A percentile compares a stretch with the other conserved stretches of the same genome.
phyloP scores from a whole-genome alignment of 208 protist species.

The Leishmania turanica region DNA sequence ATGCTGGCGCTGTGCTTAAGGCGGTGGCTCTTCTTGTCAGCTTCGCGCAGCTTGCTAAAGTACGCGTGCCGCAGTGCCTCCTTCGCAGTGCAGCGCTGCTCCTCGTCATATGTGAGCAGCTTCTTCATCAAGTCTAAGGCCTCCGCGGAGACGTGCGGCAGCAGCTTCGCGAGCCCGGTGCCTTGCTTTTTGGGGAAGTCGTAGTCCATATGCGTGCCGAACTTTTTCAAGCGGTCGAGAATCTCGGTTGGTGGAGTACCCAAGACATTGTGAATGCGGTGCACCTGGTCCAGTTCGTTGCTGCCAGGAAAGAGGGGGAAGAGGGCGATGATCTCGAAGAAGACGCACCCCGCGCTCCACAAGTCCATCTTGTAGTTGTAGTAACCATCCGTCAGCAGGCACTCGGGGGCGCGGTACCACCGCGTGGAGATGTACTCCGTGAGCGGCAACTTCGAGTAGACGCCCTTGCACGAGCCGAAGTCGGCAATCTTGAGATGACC shows the following conservation, averaged over 20 bases:
- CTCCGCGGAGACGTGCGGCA: slow-evolving; percentile 65
- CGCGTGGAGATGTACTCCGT: slow-evolving; percentile 94
- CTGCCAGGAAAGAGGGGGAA: slow-evolving; percentile 86
- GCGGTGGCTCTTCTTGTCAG: slow-evolving; percentile 36
- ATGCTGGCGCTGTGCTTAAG: slow-evolving; percentile 13
- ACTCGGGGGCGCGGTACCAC: slow-evolving; percentile 95
- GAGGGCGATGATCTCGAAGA: slow-evolving; percentile 84
- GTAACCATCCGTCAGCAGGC: slow-evolving; percentile 87
- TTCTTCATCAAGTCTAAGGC: slow-evolving; percentile 87
- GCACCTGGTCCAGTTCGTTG: slow-evolving; percentile 84
- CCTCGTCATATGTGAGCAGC: slow-evolving; percentile 91
- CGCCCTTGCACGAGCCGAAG: slow-evolving; percentile 91
- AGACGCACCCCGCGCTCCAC: slow-evolving; percentile 89
- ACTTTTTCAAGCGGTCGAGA: slow-evolving; percentile 61
- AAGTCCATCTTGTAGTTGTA: slow-evolving; percentile 94
- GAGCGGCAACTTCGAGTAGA: slow-evolving; percentile 78
- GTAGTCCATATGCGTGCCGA: slow-evolving; percentile 68
- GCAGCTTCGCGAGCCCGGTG: slow-evolving; percentile 59
- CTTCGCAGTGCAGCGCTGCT: slow-evolving; percentile 88
- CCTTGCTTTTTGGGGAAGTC: slow-evolving; percentile 73
- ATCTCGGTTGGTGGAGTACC: slow-evolving; percentile 87
- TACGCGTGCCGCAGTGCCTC: slow-evolving; percentile 92
- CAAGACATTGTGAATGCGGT: slow-evolving; percentile 93
- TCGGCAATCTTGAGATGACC: slow-evolving; percentile 89
- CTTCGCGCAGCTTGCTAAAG: slow-evolving; percentile 76